A percentile compares a stretch with the other conserved stretches of the same genome.
phyloP scores from a whole-genome alignment of 1,284 basidiomycete species.

The Irpex sp. region DNA sequence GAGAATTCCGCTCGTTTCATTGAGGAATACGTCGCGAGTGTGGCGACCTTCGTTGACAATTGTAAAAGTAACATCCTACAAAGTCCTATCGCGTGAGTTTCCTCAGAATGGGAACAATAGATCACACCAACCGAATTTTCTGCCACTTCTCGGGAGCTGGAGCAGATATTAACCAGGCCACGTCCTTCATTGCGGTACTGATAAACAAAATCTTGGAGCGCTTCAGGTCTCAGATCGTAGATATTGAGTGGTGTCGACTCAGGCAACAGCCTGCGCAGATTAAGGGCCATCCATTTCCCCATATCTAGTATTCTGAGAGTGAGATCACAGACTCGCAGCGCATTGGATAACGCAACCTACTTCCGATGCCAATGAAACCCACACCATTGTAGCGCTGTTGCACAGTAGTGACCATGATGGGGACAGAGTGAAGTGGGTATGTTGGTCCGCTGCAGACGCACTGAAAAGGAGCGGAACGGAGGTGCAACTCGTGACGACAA shows the following conservation, averaged over 20 bases:
- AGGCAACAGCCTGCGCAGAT: neutral
- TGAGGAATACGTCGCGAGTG: neutral
- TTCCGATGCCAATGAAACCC: neutral
- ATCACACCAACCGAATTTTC: neutral
- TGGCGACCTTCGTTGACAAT: neutral
- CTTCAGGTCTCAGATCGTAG: neutral
- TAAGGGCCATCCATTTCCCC: neutral
- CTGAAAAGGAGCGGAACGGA: neutral
- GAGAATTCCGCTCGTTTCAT: neutral
- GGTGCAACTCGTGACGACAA: neutral
- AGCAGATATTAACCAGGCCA: neutral
- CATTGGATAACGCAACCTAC: neutral
- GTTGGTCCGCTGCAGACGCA: neutral
- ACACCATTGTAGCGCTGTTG: neutral
- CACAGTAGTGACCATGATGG: neutral
- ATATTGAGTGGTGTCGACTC: neutral
- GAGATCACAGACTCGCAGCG: neutral
- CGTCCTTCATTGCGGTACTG: neutral
- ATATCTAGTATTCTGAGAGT: neutral
- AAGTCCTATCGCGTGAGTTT: neutral
- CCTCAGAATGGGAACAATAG: neutral
- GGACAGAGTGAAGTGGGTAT: neutral
- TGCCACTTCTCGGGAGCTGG: neutral
- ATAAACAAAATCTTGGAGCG: neutral
- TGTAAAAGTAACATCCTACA: neutral